Conservation (phyloP, 2,329 filamentous ascomycete species). For the Daldinia sp. region DNA sequence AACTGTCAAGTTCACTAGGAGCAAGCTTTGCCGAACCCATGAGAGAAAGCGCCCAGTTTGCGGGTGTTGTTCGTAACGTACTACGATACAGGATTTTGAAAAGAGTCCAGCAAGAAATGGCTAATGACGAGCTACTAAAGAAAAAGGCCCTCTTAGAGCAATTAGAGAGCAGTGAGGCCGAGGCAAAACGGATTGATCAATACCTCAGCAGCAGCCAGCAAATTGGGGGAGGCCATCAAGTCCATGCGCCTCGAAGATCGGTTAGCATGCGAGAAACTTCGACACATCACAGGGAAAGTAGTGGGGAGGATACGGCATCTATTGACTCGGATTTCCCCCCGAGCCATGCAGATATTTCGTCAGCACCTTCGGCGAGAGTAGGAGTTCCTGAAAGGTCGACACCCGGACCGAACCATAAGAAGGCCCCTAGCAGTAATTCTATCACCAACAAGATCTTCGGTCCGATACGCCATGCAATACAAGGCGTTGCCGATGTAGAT, state of each 20-base stretch:
- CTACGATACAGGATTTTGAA: constrained; percentile 91
- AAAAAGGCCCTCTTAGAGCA: constrained; percentile 84
- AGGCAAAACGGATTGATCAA: constrained; percentile 92
- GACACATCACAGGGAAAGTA: constrained; percentile 62
- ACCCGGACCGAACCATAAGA: constrained; percentile 70
- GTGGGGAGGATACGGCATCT: constrained; percentile 81
- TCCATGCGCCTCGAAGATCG: constrained; percentile 72
- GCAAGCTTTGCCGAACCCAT: constrained; percentile 97
- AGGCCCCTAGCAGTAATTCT: constrained; percentile 85
- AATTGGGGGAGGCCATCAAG: constrained; percentile 47
- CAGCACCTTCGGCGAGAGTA: constrained; percentile 77
- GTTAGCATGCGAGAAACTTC: constrained; percentile 62
- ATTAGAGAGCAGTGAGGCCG: constrained; percentile 90
- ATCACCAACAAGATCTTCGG: constrained; percentile 95
- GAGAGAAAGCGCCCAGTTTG: constrained; percentile 97
- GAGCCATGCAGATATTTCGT: constrained; percentile 77
- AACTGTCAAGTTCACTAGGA: constrained; percentile 85
- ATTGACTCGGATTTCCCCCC: constrained; percentile 97
- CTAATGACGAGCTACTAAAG: constrained; percentile 88
- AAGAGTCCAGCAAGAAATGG: constrained; percentile 97
- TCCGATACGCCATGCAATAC: constrained; percentile 91
- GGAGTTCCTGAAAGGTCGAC: constrained; percentile 67
- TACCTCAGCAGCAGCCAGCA: constrained; percentile 82
- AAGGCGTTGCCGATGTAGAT: constrained; percentile 95
- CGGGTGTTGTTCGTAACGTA: constrained; percentile 88